Percentiles rank a stretch among this genome's conserved stretches.
Evolutionary conservation across 305 asterid genomes (phyloP).

Genomic region (Rubia balearica): DNA sequence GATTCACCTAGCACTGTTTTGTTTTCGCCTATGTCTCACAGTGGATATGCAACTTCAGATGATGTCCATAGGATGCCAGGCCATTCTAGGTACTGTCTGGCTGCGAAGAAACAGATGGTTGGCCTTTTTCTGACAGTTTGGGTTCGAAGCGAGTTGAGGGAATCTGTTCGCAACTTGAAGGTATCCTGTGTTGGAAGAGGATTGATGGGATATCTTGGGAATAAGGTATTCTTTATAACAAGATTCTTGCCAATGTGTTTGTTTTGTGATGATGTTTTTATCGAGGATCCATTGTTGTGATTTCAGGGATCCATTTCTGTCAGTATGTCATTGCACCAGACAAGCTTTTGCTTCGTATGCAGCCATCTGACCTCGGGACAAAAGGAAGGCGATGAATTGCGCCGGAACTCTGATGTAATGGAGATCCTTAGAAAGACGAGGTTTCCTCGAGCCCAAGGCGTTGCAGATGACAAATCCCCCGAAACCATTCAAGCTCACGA

Average conservation of each 20-base stretch:
- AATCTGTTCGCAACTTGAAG: constrained; percentile 74
- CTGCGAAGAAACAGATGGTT: constrained; percentile 96
- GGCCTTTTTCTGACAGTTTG: constrained; percentile 89
- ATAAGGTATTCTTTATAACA: constrained; percentile 51
- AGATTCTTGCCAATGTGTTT: background rate
- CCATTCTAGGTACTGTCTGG: constrained; percentile 64
- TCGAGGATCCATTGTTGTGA: background rate
- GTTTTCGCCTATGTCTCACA: constrained; percentile 55
- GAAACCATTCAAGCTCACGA: constrained; percentile 85
- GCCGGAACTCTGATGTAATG: constrained; percentile 87
- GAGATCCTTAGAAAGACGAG: constrained; percentile 88
- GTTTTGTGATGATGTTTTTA: constrained; percentile 4
- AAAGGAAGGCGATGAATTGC: constrained; percentile 91
- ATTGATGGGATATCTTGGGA: constrained; percentile 98
- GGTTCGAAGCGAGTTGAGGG: constrained; percentile 87
- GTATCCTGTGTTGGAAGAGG: constrained; percentile 96
- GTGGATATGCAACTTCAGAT: constrained; percentile 42
- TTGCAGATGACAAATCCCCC: constrained; percentile 77
- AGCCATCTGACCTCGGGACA: constrained; percentile 96
- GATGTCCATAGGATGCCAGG: constrained; percentile 39
- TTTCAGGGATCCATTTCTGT: constrained; percentile 93
- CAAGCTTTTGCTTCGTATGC: constrained; percentile 97
- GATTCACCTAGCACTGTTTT: constrained; percentile 88
- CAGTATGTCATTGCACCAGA: constrained; percentile 95
- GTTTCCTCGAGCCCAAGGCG: constrained; percentile 69